Conservation (phyloP, 2,329 filamentous ascomycete species). For the Pseudogymnoascus sp. region DNA sequence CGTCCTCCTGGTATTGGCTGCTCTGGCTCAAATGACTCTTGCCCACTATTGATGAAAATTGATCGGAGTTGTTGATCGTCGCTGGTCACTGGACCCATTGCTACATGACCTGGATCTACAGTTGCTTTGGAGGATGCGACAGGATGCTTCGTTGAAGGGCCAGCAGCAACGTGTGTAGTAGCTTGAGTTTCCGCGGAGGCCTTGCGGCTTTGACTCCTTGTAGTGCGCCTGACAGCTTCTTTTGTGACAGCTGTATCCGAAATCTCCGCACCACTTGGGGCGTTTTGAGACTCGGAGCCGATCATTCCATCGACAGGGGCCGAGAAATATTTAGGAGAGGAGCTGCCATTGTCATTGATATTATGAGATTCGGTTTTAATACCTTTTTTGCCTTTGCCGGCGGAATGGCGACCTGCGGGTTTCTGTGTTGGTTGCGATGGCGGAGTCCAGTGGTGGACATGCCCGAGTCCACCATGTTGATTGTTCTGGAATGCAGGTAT, state of each 20-base stretch:
- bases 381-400: slow-evolving; percentile 5
- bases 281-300: background rate
- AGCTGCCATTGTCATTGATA: background rate
- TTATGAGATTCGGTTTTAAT: background rate
- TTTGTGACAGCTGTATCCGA: background rate
- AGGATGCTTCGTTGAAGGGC: background rate
- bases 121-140: background rate
- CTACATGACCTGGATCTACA: background rate
- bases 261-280: slow-evolving; percentile 8
- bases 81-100: background rate
- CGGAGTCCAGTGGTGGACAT: background rate
- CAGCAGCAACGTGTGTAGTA: background rate
- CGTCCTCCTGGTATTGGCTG: background rate
- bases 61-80: background rate
- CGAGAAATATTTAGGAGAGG: background rate
- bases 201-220: background rate
- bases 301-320: background rate
- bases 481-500: background rate
- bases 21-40: background rate
- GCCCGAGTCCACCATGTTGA: background rate
- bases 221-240: background rate
- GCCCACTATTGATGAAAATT: background rate
- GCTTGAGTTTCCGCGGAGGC: background rate
- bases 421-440: background rate
- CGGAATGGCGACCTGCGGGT: background rate